These are phyloP conservation scores for Rhytidhysteron rufulum DNA, from an alignment of 2,329 filamentous ascomycete species.

Conservation along the genomic window DNA sequence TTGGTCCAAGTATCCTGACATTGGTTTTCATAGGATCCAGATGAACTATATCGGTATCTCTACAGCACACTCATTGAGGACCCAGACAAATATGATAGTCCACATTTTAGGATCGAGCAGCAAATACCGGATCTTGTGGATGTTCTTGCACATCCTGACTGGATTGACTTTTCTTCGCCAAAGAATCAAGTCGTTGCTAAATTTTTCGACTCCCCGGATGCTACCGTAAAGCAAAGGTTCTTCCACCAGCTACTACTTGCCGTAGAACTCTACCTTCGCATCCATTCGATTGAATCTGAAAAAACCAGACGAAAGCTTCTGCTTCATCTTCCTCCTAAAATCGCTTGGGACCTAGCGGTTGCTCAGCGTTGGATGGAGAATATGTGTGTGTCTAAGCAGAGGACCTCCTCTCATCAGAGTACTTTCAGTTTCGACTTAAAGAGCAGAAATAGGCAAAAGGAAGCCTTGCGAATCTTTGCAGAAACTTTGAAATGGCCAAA, in stretches of 20 bases:
- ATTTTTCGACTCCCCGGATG: conserved; percentile 61
- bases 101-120: conserved; percentile 60
- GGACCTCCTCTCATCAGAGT: conserved; percentile 38
- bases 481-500: conserved; percentile 75
- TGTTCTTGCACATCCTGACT: conserved; percentile 64
- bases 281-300: conserved; percentile 58
- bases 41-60: conserved; percentile 52
- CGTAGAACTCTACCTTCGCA: conserved; percentile 67
- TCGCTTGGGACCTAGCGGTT: conserved; percentile 71
- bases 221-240: conserved; percentile 60
- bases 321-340: conserved; percentile 62
- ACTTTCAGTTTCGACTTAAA: conserved; percentile 60
- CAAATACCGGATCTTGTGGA: conserved; percentile 71
- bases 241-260: conserved; percentile 75
- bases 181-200: conserved; percentile 71
- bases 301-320: conserved; percentile 63
- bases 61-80: conserved; percentile 66
- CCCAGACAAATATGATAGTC: conserved; percentile 55
- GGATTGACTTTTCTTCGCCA: conserved; percentile 69
- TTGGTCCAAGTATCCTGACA: conserved; percentile 24
- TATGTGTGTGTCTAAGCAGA: conserved; percentile 62
- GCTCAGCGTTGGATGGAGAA: conserved; percentile 70
- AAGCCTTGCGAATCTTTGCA: conserved; percentile 65
- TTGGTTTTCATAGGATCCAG: conserved; percentile 33
- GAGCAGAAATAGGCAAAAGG: conserved; percentile 64